Base-by-base conservation (phyloP, 2,329 filamentous ascomycete species). In the Aspergillus ibericus region DNA sequence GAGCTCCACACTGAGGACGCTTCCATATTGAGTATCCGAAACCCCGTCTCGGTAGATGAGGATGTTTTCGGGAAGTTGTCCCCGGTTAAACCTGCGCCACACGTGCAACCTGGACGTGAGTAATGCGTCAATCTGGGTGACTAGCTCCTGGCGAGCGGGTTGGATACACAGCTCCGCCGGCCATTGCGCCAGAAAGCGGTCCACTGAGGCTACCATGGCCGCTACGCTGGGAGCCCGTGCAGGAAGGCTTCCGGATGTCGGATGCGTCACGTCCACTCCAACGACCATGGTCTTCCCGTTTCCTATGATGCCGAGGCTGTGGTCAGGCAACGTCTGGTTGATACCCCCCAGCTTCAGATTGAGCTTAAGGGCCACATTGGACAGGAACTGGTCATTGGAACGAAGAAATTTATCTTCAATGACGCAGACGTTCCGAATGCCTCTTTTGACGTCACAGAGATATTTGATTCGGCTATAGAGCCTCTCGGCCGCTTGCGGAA, bases 1-100 rank as follows among this genome's bases (percentile, higher is more conserved):
- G 1, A 95, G 78, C 72, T 96, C 92, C 0, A 82, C 59, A 0
- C 82, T 75, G 0, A 93, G 75, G 0, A 96, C 87, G 42, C 83
- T 78, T 0, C 78, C 63, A 71, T 91, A 96, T 63, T 96, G 91
- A 0, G 90, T 88, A 65, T 96, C 92, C 0, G 90, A 93, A 0
- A 96, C 91, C 42, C 92, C 93, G 65, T 96, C 92, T 22, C 92
- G 87, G 78, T 91, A 97, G 36, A 96, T 84, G 55, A 97, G 75
- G 42, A 96, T 88, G 65, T 91, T 90, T 8, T 85, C 79, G 0
- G 92, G 91, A 0, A 88, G 76, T 0, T 62, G 64, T 0, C 69
- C 63, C 0, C 78, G 74, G 68, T 90, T 90, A 38, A 80, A 69
- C 51, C 78, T 78, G 38, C 78, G 73, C 88, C 89, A 96, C 0